Base-by-base conservation (phyloP, 2,329 filamentous ascomycete species). In the Exserohilum turcica region DNA sequence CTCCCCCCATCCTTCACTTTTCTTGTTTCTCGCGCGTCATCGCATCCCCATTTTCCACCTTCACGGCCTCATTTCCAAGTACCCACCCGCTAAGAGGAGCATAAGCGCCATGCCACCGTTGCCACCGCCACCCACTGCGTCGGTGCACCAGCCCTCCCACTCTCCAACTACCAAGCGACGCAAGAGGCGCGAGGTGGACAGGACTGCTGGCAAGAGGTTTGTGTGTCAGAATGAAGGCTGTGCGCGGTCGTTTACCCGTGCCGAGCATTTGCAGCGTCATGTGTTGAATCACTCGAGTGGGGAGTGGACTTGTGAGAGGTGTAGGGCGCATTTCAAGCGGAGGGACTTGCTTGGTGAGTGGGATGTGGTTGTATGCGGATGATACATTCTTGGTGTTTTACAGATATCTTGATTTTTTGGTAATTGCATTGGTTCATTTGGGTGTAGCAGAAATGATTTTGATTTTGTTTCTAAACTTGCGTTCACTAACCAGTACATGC, bases 181-280 rank as follows among this genome's bases (percentile, higher is more conserved):
- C 54, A 92, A 88, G 75, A 84, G 89, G 64, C 91, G 57, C 50
- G 60, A 65, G 66, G 43, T 48, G 24, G 55, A 49, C 19, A 68
- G 66, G 42, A 61, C 52, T 32, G 66, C 61, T 2, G 58, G 57
- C 67, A 92, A 90, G 76, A 83, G 80, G 79, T 79, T 75, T 52
- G 58, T 71, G 64, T 99, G 93, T 72, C 86, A 87, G 5, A 85
- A 90, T 52, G 86, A 90, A 56, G 91, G 88, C 15, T 99, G 93
- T 70, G 92, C 90, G 35, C 96, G 96, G 78, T 93, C 88, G 68
- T 97, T 97, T 73, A 96, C 92, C 8, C 85, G 93, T 71, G 93
- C 93, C 6, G 93, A 97, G 76, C 93, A 97, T 79, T 79, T 97
- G 79, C 96, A 97, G 76, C 87, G 93, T 42, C 93, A 97, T 77